These are phyloP conservation scores for Rasamsonia emersonii DNA, from an alignment of 2,329 filamentous ascomycete genomes.

Conservation along the genomic window DNA sequence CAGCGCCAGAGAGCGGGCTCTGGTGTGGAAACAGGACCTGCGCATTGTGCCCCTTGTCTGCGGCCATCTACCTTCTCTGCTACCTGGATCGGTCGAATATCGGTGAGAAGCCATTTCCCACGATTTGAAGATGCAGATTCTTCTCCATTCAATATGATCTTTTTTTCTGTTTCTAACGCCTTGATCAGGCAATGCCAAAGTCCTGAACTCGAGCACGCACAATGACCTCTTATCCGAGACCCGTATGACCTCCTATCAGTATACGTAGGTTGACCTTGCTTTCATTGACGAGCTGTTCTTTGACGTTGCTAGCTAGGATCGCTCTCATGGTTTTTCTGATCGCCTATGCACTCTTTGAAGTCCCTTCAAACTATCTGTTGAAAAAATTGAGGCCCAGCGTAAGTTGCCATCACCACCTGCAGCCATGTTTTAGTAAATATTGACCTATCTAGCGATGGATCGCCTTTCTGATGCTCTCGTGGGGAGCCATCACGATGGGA, in stretches of 20 bases:
- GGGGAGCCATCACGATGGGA: conserved; percentile 42
- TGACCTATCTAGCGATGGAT: conserved; percentile 37
- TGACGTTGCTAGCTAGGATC: conserved; percentile 22
- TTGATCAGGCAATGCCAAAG: conserved; percentile 48
- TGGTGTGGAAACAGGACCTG: conserved; percentile 53
- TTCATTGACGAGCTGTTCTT: conserved; percentile 1
- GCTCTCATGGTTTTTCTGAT: conserved; percentile 42
- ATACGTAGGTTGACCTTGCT: conserved; percentile 33
- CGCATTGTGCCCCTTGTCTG: conserved; percentile 57
- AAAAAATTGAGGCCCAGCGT: conserved; percentile 41
- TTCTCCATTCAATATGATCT: too few relatives aligned
- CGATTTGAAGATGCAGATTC: not conserved
- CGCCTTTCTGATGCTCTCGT: conserved; percentile 42
- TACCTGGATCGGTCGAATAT: conserved; percentile 63
- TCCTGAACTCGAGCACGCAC: conserved; percentile 52
- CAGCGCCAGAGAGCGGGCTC: conserved; percentile 20
- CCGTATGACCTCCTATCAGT: conserved; percentile 53
- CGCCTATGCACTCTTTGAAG: conserved; percentile 42
- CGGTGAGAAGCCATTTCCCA: conserved; percentile 31
- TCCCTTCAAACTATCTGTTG: conserved; percentile 42
- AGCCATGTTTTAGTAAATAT: conserved; percentile 1
- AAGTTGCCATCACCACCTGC: conserved; percentile 5
- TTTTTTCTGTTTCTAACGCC: too few relatives aligned
- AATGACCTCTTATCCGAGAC: conserved; percentile 57
- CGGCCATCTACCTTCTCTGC: conserved; percentile 57